These are phyloP conservation scores for Monilinia fructigena DNA, from an alignment of 2,329 filamentous ascomycete genomes.

Conservation along the genomic window DNA sequence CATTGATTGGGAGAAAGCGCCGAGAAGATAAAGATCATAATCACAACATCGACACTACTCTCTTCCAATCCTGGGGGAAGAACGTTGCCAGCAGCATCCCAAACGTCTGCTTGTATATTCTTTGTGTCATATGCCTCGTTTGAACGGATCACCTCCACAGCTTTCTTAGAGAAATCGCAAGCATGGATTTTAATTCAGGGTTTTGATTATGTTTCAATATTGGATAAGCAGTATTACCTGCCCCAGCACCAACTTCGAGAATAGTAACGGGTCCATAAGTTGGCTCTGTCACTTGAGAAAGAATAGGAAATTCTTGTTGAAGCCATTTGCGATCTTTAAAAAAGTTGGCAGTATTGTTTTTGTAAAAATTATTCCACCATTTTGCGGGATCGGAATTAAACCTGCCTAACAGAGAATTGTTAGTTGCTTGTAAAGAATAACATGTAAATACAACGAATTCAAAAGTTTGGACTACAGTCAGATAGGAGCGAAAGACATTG, in stretches of 20 bases:
- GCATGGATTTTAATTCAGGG: slow-evolving; percentile 78
- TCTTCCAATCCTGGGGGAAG: slow-evolving; percentile 76
- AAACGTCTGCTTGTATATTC: slow-evolving; percentile 84
- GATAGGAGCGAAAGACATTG: slow-evolving; percentile 74
- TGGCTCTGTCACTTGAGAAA: slow-evolving; percentile 71
- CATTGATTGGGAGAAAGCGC: slow-evolving; percentile 84
- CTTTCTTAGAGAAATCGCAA: slow-evolving; percentile 94
- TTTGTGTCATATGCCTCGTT: slow-evolving; percentile 72
- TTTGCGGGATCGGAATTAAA: slow-evolving; percentile 90
- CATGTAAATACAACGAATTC: slow-evolving; percentile 22
- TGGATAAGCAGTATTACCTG: slow-evolving; percentile 95
- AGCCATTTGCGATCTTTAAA: slow-evolving; percentile 99
- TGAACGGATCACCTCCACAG: slow-evolving; percentile 85
- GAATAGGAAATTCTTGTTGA: slow-evolving; percentile 87
- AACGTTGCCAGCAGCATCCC: slow-evolving; percentile 75
- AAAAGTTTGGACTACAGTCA: slow-evolving; percentile 46
- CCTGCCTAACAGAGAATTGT: slow-evolving; percentile 54
- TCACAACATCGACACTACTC: slow-evolving; percentile 82
- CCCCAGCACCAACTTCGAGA: slow-evolving; percentile 90
- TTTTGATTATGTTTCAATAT: slow-evolving; percentile 84
- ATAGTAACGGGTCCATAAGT: slow-evolving; percentile 69
- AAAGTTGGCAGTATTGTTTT: slow-evolving; percentile 95
- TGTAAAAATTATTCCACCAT: slow-evolving; percentile 99
- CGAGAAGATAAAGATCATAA: slow-evolving; percentile 97
- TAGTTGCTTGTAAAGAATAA: slow-evolving; percentile 39